phyloP scores from a whole-genome alignment of 768 basidiomycete species.

The Kwoniella sp. region DNA sequence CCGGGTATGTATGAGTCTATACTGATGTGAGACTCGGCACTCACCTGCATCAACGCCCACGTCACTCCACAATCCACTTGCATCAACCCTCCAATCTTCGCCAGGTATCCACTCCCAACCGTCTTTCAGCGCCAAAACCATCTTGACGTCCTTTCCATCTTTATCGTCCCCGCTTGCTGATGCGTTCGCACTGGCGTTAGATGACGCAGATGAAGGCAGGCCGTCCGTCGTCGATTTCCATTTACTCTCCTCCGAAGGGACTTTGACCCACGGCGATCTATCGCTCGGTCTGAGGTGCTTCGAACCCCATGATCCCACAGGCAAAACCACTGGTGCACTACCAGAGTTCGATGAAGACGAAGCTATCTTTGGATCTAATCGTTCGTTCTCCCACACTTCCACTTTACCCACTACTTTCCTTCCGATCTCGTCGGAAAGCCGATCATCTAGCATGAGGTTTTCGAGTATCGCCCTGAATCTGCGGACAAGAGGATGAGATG shows the following conservation, averaged over 20 bases:
- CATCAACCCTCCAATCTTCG: constrained; percentile 54
- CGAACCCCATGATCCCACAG: constrained; percentile 24
- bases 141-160: constrained; percentile 18
- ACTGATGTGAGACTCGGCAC: constrained; percentile 1
- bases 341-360: background rate
- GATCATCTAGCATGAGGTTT: constrained; percentile 41
- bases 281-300: constrained; percentile 39
- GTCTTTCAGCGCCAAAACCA: constrained; percentile 39
- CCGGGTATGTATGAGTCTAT: background rate
- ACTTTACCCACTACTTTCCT: constrained; percentile 38
- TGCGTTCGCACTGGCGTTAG: background rate
- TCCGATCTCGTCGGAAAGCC: constrained; percentile 45
- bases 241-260: constrained; percentile 12
- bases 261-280: constrained; percentile 48
- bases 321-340: background rate
- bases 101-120: constrained; percentile 51
- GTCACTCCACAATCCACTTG: constrained; percentile 46
- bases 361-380: constrained; percentile 46
- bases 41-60: constrained; percentile 45
- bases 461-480: constrained; percentile 29
- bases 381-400: constrained; percentile 55
- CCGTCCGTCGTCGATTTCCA: constrained; percentile 17
- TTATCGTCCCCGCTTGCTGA: constrained; percentile 5
- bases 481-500: constrained; percentile 24
- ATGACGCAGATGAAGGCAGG: constrained; percentile 5